These are phyloP conservation scores for Solanum gracilifrons DNA, from an alignment of 257 asterid species.

Conservation along the genomic window DNA sequence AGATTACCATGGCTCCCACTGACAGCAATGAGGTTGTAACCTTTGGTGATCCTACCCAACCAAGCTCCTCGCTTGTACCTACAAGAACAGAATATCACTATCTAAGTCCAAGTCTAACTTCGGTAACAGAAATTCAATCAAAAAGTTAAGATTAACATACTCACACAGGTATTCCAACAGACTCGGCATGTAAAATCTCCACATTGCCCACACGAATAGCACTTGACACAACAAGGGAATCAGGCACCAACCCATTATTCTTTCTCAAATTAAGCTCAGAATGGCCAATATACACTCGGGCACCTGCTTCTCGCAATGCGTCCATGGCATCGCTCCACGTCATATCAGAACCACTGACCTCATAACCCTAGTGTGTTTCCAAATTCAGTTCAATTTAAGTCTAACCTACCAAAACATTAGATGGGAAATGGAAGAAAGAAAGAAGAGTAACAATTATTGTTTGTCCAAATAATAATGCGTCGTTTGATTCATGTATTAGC, in stretches of 20 bases:
- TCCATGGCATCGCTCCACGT: slow-evolving; percentile 26
- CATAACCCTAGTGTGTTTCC: slow-evolving; percentile 13
- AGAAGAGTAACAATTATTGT: background rate
- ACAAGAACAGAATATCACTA: background rate
- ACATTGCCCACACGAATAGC: slow-evolving; percentile 21
- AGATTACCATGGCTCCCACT: slow-evolving; percentile 31
- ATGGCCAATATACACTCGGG: slow-evolving; percentile 17
- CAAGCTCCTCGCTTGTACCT: slow-evolving; percentile 25
- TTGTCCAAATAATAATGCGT: background rate
- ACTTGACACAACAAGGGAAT: slow-evolving; percentile 26
- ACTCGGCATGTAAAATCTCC: slow-evolving; percentile 22
- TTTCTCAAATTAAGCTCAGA: slow-evolving; percentile 18
- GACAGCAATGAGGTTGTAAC: slow-evolving; percentile 26
- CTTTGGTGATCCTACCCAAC: slow-evolving; percentile 28
- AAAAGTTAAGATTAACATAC: background rate
- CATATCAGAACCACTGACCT: slow-evolving; percentile 29
- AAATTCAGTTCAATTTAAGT: background rate
- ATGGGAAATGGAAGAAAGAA: background rate
- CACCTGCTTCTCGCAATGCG: slow-evolving; percentile 18
- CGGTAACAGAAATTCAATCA: background rate
- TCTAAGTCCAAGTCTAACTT: background rate
- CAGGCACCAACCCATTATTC: slow-evolving; percentile 4
- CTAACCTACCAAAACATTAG: background rate
- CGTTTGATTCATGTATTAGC: background rate
- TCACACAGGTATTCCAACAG: slow-evolving; percentile 19